Conservation (phyloP, 192 early-diverging fungal genomes). For the Gonapodya prolifera region DNA sequence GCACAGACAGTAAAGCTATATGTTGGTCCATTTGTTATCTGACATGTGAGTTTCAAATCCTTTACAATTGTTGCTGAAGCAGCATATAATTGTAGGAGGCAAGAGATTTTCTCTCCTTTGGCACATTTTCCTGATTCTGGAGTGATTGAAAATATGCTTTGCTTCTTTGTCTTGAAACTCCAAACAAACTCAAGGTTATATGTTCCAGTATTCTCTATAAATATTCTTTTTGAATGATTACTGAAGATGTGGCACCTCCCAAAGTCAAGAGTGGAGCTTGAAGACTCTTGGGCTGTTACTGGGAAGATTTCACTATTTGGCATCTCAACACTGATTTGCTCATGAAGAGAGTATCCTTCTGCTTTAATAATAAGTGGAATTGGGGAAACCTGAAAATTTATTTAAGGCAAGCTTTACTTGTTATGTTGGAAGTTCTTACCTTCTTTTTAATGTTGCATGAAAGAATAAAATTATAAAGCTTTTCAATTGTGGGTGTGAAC, state of each 20-base stretch:
- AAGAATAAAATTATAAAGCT: constrained; percentile 44
- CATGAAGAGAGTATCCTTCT: constrained; percentile 47
- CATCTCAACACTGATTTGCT: constrained; percentile 32
- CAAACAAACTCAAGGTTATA: constrained; percentile 47
- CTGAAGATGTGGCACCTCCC: constrained; percentile 43
- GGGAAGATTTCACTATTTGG: constrained; percentile 27
- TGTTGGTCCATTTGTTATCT: constrained; percentile 33
- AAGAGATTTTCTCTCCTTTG: constrained; percentile 34
- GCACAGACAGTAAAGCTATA: constrained; percentile 12
- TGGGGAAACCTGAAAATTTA: too few relatives aligned
- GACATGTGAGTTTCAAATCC: constrained; percentile 28
- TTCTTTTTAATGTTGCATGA: constrained; percentile 41
- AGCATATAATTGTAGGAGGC: constrained; percentile 32
- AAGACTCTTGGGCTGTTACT: constrained; percentile 2
- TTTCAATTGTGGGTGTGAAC: constrained; percentile 38
- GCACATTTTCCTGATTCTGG: constrained; percentile 39
- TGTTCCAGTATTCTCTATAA: constrained; percentile 38
- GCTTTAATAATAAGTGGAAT: constrained; percentile 45
- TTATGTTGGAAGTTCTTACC: too few relatives aligned
- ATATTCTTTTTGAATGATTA: constrained; percentile 29
- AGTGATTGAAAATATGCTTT: constrained; percentile 15
- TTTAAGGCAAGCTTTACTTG: too few relatives aligned
- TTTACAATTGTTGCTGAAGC: constrained; percentile 19
- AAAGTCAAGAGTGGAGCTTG: constrained; percentile 30
- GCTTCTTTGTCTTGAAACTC: constrained; percentile 17